Base-by-base conservation (phyloP, 306 rosid genomes). In the Rosa rugosa region DNA sequence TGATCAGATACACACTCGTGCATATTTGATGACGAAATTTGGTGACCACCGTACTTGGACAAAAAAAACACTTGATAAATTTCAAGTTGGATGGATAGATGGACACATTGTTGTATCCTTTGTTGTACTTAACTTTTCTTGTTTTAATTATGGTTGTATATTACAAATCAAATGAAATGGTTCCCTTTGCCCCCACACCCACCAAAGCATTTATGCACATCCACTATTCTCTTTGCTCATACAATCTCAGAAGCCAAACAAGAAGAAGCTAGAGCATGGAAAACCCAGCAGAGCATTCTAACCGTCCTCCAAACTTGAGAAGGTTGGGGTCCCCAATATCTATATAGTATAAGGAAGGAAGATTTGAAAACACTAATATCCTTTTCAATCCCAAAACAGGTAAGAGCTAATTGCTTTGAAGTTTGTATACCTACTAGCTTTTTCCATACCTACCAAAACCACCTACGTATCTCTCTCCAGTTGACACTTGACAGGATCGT, bases 301-400 rank as follows among this genome's bases (percentile, higher is more conserved):
- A 64, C 22, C 16, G 69, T 36, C 44, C 11, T 13, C 69, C 69
- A 64, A 7, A 64, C 45, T 20, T 64, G n/a, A 16, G 2, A 17
- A 16, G 13, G n/a, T 64, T 64, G 18, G 45, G 69, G 69, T 31
- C 69, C 69, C 44, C 69, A 64, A 64, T 1, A 63, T 63, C 69
- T 34, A 5, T 34, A 4, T 63, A 63, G 44, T 31, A 14, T 63
- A 63, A 63, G 69, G 44, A 63, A 63, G 69, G 44, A 63, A 63
- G 69, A 31, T 63, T 34, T 62, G 41, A 16, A 62, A 2, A 63
- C n/a, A 13, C 22, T 64, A 64, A 34, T 64, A 64, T 64, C 45
- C 45, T 64, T 34, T 64, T 64, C 69, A 63, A 16, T 63, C 69
- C 68, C 47, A 66, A 66, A 66, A 17, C 8, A 66, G 11, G 34